Evolutionary conservation across 2,329 filamentous ascomycete genomes (phyloP), one percentile per base, ranked within the genome.

Genomic region (Zymoseptoria pseudotritici): DNA sequence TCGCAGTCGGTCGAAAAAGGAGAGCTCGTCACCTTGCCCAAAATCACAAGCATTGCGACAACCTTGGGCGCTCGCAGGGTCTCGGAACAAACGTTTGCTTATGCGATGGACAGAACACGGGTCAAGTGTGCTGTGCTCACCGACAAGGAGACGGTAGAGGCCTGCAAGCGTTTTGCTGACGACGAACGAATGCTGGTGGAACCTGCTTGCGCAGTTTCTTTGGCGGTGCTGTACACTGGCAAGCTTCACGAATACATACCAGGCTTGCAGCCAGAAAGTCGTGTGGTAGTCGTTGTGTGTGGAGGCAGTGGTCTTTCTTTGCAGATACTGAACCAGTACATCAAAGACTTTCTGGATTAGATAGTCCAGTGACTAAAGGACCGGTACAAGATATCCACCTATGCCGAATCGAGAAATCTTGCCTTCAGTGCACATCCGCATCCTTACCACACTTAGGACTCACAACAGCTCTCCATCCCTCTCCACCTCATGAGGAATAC

Each of bases 131-230:
- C 83, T 2, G 87, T 91, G 0, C 78, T 94, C 10, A 81, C 80
- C 3, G 90, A 95, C 68, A 86, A 85, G 4, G 89, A 94, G 69
- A 92, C 93, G 0, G 90, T 89, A 26, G 83, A 86, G 75, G 91
- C 86, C 2, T 89, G 87, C 56, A 86, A 88, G 69, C 80, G 84
- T 24, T 86, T 97, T 63, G 88, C 90, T 7, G 90, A 97, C 65
- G 91, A 96, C 61, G 89, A 92, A 66, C 79, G 88, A 29, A 76
- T 93, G 58, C 79, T 96, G 59, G 90, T 96, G 3, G 93, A 97
- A 77, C 79, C 88, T 50, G 86, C 91, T 0, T 97, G 93, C 72
- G 92, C 93, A 0, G 91, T 93, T 13, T 46, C 36, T 11, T 11
- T 46, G 36, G 36, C 36, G 5, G 36, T 46, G 36, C 36, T 46